phyloP scores from a whole-genome alignment of 768 basidiomycete genomes.

The Pleurotus citrinopileatus region DNA sequence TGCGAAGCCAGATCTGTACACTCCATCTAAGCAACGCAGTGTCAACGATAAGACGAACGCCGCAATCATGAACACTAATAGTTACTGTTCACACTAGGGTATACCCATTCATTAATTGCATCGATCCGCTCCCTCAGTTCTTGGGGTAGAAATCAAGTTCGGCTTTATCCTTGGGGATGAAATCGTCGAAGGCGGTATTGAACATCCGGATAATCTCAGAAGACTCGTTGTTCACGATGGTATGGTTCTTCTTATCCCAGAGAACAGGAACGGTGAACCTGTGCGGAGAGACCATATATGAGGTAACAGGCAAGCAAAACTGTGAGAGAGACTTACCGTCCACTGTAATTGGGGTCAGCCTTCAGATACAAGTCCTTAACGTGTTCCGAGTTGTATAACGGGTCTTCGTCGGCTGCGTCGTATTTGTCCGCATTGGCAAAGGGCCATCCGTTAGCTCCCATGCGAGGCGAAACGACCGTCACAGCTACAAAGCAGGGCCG shows the following conservation, averaged over 20 bases:
- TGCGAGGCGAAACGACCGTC: constrained; percentile 79
- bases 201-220: constrained; percentile 94
- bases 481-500: constrained; percentile 60
- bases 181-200: constrained; percentile 79
- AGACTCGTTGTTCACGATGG: constrained; percentile 95
- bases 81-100: constrained; percentile 81
- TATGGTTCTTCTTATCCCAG: constrained; percentile 87
- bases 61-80: constrained; percentile 3
- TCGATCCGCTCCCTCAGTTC: constrained; percentile 74
- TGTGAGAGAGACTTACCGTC: constrained; percentile 44
- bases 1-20: constrained; percentile 91
- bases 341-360: constrained; percentile 67
- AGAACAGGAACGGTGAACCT: constrained; percentile 88
- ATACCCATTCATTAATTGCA: constrained; percentile 81
- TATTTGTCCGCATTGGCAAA: constrained; percentile 70
- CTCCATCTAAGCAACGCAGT: constrained; percentile 57
- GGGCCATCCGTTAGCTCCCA: constrained; percentile 86
- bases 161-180: constrained; percentile 64
- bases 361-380: constrained; percentile 84
- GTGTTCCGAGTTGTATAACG: constrained; percentile 64
- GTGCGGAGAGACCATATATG: background rate
- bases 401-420: constrained; percentile 76
- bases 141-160: constrained; percentile 77
- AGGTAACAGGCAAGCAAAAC: background rate
- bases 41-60: background rate